Percentiles rank a stretch among this genome's conserved stretches.
These are phyloP conservation scores for Sugiyamaella sp. DNA, from an alignment of 1,139 yeast genomes.

Conservation along the genomic window DNA sequence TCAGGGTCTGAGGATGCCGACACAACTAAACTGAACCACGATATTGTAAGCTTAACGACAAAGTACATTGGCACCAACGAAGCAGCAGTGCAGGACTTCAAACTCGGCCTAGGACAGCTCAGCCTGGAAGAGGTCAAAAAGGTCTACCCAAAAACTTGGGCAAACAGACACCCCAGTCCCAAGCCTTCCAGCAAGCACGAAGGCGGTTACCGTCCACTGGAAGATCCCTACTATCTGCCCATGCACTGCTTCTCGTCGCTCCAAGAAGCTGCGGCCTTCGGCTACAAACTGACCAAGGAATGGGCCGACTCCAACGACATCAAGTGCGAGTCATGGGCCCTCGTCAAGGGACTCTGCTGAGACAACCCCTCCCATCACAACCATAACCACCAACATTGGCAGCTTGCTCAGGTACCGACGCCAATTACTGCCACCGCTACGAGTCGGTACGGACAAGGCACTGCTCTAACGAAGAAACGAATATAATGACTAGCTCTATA, in stretches of 20 bases:
- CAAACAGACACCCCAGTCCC: slow-evolving; percentile 26
- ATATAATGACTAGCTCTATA: too few relatives aligned
- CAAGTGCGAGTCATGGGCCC: slow-evolving; percentile 34
- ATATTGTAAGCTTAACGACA: slow-evolving; percentile 19
- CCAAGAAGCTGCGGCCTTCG: slow-evolving; percentile 48
- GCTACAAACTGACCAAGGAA: slow-evolving; percentile 40
- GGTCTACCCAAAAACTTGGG: slow-evolving; percentile 42
- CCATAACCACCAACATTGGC: too few relatives aligned
- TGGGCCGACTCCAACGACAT: slow-evolving; percentile 41
- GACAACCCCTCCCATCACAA: not conserved
- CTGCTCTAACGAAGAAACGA: too few relatives aligned
- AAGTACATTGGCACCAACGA: slow-evolving; percentile 32
- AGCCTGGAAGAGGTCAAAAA: slow-evolving; percentile 33
- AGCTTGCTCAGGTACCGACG: too few relatives aligned
- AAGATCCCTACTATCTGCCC: slow-evolving; percentile 44
- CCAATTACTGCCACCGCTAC: too few relatives aligned
- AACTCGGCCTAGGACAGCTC: slow-evolving; percentile 38
- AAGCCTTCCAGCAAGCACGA: slow-evolving; percentile 31
- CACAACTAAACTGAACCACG: slow-evolving; percentile 17
- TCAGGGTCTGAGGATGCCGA: slow-evolving; percentile 8
- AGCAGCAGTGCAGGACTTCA: slow-evolving; percentile 40
- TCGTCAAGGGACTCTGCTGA: slow-evolving; percentile 27
- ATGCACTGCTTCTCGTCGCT: slow-evolving; percentile 44
- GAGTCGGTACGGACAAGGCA: too few relatives aligned
- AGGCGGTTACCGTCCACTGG: slow-evolving; percentile 41